Conservation (phyloP, 2,329 filamentous ascomycete species). For the Stagonosporopsis rhizophila region DNA sequence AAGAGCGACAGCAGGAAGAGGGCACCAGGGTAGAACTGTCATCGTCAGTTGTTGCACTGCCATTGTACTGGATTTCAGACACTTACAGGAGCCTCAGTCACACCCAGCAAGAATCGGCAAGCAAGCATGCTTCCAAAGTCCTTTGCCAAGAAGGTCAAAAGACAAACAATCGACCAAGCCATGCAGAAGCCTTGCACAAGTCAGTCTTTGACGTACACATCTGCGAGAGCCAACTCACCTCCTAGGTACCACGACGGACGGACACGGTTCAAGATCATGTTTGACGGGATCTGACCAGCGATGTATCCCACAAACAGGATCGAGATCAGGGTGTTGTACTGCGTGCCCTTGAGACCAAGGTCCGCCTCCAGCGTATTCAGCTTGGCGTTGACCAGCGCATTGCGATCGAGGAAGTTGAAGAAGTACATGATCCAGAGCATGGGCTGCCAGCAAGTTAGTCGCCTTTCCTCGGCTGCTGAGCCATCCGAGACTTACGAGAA, state of each 20-base stretch:
- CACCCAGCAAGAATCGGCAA: constrained; percentile 40
- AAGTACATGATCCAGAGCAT: constrained; percentile 55
- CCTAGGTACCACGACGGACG: constrained; percentile 29
- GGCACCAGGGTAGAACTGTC: constrained; percentile 65
- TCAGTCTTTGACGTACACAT: background rate
- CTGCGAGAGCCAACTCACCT: background rate
- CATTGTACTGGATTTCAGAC: no score
- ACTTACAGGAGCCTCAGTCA: constrained; percentile 29
- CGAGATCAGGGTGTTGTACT: constrained; percentile 15
- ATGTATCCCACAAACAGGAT: constrained; percentile 59
- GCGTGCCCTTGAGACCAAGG: constrained; percentile 34
- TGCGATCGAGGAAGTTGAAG: constrained; percentile 59
- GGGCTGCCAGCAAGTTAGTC: constrained; percentile 35
- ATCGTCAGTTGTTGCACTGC: background rate
- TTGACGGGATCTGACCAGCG: constrained; percentile 49
- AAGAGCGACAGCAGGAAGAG: constrained; percentile 69
- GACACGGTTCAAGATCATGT: constrained; percentile 52
- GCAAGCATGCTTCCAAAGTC: constrained; percentile 43
- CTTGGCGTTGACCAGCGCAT: constrained; percentile 70
- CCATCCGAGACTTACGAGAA: constrained; percentile 30
- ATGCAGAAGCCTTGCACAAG: constrained; percentile 35
- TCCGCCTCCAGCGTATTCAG: constrained; percentile 68
- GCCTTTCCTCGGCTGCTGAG: background rate
- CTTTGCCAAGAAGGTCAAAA: constrained; percentile 40
- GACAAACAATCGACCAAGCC: constrained; percentile 47